Evolutionary conservation across 176 grass and related monocot species (phyloP), one percentile per base, ranked within the genome.

Genomic region (Oryza glaberrima): DNA sequence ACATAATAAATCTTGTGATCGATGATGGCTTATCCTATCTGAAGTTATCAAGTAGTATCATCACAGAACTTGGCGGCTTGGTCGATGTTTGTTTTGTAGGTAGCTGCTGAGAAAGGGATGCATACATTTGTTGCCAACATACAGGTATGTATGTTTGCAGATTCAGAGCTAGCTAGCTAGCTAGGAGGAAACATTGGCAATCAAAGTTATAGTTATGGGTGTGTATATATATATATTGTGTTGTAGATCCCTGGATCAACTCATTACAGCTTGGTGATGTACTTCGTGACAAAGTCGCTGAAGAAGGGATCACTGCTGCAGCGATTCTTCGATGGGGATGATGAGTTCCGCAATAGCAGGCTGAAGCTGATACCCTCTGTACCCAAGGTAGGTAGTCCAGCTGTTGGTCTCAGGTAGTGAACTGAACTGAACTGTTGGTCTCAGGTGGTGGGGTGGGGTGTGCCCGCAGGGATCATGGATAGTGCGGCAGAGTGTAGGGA

Each of bases 211-310:
- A 60, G n/a, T 60, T n/a, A n/a, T 60, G 56, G 2, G 56, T 26
- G 26, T 26, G 26, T 26, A 26, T n/a, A 60, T 58, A 16, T 51
- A 51, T 16, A 16, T 58, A 7, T 19, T 7, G 6, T 71, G 14
- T 77, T 76, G 79, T 72, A 99, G 96, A 94, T 99, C 91, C 96
- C 91, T 46, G 91, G 90, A 51, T 92, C 96, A 85, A 89, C 89
- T 69, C 88, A 99, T 86, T 94, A 99, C 70, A 99, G 94, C 85
- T 81, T 99, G 82, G 94, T 99, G 32, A 93, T 99, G 87, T 94
- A 94, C 74, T 92, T 92, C 1, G 76, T 99, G 60, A 95, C 86
- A 25, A 91, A 73, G 67, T 71, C 87, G 60, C 38, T 95, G 73
- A 77, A 69, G 67, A 91, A 89, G 41, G 93, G 91, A 84, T 96